phyloP scores from a whole-genome alignment of 768 basidiomycete species.

The Coprinellus micaceus region DNA sequence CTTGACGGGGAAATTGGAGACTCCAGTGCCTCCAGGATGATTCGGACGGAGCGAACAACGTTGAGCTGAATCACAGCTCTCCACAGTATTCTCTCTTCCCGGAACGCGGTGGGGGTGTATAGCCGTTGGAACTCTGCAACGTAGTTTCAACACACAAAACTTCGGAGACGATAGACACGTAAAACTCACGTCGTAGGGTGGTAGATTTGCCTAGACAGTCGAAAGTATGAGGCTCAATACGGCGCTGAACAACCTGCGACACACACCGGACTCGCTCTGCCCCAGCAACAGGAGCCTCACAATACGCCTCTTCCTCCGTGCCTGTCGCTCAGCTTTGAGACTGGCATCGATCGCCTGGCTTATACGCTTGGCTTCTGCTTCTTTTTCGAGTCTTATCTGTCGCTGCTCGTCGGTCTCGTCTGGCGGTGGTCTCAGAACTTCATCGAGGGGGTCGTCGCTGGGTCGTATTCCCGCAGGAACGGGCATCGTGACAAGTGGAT shows the following conservation, averaged over 20 bases:
- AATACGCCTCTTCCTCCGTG: slow-evolving; percentile 60
- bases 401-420: slow-evolving; percentile 64
- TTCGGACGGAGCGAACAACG: slow-evolving; percentile 71
- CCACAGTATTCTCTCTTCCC: slow-evolving; percentile 77
- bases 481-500: slow-evolving; percentile 28
- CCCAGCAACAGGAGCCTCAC: slow-evolving; percentile 74
- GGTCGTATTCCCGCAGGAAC: slow-evolving; percentile 19
- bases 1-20: slow-evolving; percentile 30
- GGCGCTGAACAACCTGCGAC: neutral
- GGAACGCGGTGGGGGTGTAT: slow-evolving; percentile 72
- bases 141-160: neutral
- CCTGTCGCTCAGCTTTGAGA: slow-evolving; percentile 62
- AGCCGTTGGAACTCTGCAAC: slow-evolving; percentile 68
- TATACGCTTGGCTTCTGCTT: slow-evolving; percentile 63
- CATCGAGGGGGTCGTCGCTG: slow-evolving; percentile 61
- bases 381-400: slow-evolving; percentile 47
- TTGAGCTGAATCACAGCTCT: slow-evolving; percentile 81
- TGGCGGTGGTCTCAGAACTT: slow-evolving; percentile 59
- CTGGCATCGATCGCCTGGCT: slow-evolving; percentile 72
- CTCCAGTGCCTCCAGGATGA: slow-evolving; percentile 58
- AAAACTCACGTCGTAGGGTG: slow-evolving; percentile 68
- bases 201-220: slow-evolving; percentile 65
- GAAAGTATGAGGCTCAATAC: slow-evolving; percentile 7
- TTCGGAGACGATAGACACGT: neutral
- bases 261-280: slow-evolving; percentile 78